Evolutionary conservation across 805 yeast genomes (phyloP).

Genomic region (Cyberlindnera sargentensis): DNA sequence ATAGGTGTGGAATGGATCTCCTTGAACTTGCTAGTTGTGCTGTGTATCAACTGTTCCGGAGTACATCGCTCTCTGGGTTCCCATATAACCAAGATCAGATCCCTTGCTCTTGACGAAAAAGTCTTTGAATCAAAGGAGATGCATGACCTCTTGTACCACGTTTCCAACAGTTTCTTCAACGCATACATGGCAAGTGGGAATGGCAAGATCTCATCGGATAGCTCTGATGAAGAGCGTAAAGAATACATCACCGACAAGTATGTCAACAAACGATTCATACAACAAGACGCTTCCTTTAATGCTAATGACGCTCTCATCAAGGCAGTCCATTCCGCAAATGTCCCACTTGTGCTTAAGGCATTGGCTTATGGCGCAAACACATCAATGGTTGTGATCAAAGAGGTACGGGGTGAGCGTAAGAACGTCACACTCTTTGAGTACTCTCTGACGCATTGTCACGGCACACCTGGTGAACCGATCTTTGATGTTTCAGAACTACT

Average conservation of each 20-base stretch:
- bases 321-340: conserved; percentile 44
- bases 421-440: conserved; percentile 38
- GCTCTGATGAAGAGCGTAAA: conserved; percentile 42
- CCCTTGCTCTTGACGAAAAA: conserved; percentile 63
- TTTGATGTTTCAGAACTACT: conserved; percentile 51
- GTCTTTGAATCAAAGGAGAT: conserved; percentile 52
- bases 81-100: conserved; percentile 69
- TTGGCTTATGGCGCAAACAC: conserved; percentile 44
- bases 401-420: conserved; percentile 12
- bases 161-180: conserved; percentile 50
- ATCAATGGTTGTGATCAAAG: conserved; percentile 32
- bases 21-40: conserved; percentile 57
- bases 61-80: conserved; percentile 85
- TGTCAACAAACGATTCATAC: conserved; percentile 40
- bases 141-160: conserved; percentile 46
- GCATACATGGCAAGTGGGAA: conserved; percentile 47
- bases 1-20: conserved; percentile 84
- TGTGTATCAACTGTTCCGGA: conserved; percentile 84
- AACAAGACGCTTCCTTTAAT: conserved; percentile 5
- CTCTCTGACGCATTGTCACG: conserved; percentile 41
- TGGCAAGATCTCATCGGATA: conserved; percentile 26
- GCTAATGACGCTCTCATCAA: conserved; percentile 37
- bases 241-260: conserved; percentile 65
- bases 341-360: conserved; percentile 35
- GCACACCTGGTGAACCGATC: conserved; percentile 25